Conservation (phyloP, 2,329 filamentous ascomycete genomes). For the Penicillium brasilianum region DNA sequence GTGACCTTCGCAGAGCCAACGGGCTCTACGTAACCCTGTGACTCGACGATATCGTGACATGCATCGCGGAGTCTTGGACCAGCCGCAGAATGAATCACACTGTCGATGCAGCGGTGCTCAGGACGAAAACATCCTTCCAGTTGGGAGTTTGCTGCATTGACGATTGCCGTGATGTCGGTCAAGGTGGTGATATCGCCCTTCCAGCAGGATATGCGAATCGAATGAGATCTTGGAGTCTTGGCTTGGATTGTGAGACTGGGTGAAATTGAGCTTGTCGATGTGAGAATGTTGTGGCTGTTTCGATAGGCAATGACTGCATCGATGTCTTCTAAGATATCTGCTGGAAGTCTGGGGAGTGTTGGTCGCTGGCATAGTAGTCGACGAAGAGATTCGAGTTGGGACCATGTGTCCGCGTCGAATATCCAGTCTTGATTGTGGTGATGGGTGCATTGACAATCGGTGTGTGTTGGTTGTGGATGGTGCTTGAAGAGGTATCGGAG, state of each 20-base stretch:
- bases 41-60: not conserved
- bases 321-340: not conserved
- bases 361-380: not conserved
- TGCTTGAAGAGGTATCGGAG: not conserved
- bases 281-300: not conserved
- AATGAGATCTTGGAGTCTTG: not conserved
- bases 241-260: not conserved
- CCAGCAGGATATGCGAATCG: not conserved
- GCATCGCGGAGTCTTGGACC: not conserved
- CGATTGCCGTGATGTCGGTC: not conserved
- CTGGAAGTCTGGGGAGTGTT: not conserved
- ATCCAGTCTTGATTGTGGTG: slow-evolving; percentile 1
- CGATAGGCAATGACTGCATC: not conserved
- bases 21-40: not conserved
- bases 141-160: not conserved
- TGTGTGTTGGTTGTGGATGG: not conserved
- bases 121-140: not conserved
- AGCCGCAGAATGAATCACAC: not conserved
- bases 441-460: slow-evolving; percentile 1
- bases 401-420: not conserved
- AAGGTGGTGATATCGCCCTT: not conserved
- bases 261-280: not conserved
- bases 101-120: not conserved
- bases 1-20: not conserved
- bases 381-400: not conserved